These are phyloP conservation scores for Asclepias syriaca DNA, from an alignment of 257 asterid species.

Conservation along the genomic window DNA sequence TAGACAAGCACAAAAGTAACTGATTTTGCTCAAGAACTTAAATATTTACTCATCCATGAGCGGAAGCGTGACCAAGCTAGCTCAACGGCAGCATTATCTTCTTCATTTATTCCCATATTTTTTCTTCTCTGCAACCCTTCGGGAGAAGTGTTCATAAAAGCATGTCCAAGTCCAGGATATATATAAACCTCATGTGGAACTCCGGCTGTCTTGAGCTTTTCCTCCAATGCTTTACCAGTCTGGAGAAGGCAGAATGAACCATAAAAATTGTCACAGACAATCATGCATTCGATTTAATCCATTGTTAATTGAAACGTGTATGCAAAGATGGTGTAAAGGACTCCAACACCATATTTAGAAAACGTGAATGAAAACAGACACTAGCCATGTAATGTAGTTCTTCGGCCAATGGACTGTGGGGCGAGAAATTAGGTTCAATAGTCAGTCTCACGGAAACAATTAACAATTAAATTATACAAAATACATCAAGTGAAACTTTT, in stretches of 20 bases:
- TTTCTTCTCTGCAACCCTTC: constrained; percentile 73
- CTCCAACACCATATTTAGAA: neutral
- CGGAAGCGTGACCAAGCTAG: constrained; percentile 83
- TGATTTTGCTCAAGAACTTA: constrained; percentile 34
- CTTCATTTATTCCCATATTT: constrained; percentile 73
- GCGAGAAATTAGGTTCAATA: neutral
- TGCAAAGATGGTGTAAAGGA: neutral
- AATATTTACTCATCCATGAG: constrained; percentile 71
- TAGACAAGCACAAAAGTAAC: neutral
- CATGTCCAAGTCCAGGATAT: constrained; percentile 73
- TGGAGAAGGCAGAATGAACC: constrained; percentile 24
- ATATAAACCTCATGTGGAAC: constrained; percentile 73
- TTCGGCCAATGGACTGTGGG: neutral
- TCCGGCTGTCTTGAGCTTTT: constrained; percentile 71
- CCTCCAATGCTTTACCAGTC: constrained; percentile 82
- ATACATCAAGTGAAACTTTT: neutral
- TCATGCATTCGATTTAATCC: neutral
- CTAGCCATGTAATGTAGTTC: neutral
- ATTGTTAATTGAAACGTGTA: neutral
- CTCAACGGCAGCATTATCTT: constrained; percentile 62
- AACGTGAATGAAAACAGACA: neutral
- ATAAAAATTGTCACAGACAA: neutral
- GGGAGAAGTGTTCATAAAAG: constrained; percentile 83
- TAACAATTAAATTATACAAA: neutral
- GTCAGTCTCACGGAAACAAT: neutral